Evolutionary conservation across 2,329 filamentous ascomycete genomes (phyloP).

Genomic region (Dactylonectria macrodidyma): DNA sequence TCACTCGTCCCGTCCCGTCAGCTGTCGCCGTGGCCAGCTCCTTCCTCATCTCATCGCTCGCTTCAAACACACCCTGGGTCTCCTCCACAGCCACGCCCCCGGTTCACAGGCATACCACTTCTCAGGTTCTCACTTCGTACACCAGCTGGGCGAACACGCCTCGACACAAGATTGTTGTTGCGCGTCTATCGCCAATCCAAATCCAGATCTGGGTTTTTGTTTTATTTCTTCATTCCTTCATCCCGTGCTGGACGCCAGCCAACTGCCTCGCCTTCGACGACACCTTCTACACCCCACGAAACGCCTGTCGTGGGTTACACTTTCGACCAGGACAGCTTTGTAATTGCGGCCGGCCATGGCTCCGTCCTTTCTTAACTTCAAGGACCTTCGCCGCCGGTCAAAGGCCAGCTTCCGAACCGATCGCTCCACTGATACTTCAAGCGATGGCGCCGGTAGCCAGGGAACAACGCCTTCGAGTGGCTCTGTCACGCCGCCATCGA

Average conservation of each 20-base stretch:
- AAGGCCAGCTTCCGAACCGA: conserved; percentile 80
- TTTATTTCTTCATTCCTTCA: conserved; percentile 12
- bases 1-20: conserved; percentile 18
- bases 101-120: conserved; percentile 23
- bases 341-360: conserved; percentile 61
- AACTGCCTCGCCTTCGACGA: conserved; percentile 30
- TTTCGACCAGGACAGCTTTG: conserved; percentile 33
- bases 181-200: conserved; percentile 6
- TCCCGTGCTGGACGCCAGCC: neutral
- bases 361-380: conserved; percentile 77
- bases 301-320: conserved; percentile 25
- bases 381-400: conserved; percentile 82
- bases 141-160: conserved; percentile 2
- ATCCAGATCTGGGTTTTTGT: neutral
- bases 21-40: conserved; percentile 21
- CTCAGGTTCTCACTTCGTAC: neutral
- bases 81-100: conserved; percentile 24
- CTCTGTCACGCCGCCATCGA: conserved; percentile 82
- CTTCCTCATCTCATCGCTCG: conserved; percentile 29
- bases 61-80: conserved; percentile 19
- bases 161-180: conserved; percentile 9
- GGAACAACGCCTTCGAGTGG: conserved; percentile 76
- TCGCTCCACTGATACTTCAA: conserved; percentile 73
- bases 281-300: conserved; percentile 12
- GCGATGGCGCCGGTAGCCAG: conserved; percentile 70